Percentiles rank a stretch among this genome's conserved stretches.
These are phyloP conservation scores for Nothophaeocryptopus gaeumannii DNA, from an alignment of 2,329 filamentous ascomycete species.

Conservation along the genomic window DNA sequence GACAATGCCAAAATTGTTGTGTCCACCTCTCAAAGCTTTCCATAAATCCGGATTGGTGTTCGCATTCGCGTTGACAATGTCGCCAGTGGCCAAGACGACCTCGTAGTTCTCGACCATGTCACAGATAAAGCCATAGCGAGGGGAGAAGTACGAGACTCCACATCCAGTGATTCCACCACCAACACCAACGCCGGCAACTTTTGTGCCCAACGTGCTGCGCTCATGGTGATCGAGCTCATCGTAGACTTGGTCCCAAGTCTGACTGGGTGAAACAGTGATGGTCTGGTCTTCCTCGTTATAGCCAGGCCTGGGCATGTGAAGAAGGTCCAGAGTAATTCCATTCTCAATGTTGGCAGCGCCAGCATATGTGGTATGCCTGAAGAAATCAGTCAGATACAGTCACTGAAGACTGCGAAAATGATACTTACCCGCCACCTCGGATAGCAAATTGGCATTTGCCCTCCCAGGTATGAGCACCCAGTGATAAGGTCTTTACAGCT, in stretches of 20 bases:
- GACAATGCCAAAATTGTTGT: constrained; percentile 27
- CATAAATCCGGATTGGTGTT: constrained; percentile 22
- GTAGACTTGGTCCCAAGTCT: constrained; percentile 22
- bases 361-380: constrained; percentile 21
- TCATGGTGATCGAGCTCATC: constrained; percentile 16
- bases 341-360: constrained; percentile 25
- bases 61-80: constrained; percentile 28
- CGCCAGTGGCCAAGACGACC: constrained; percentile 27
- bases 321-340: constrained; percentile 28
- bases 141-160: constrained; percentile 33
- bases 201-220: constrained; percentile 23
- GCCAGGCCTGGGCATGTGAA: constrained; percentile 19
- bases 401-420: too few species aligned
- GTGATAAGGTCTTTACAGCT: constrained; percentile 9
- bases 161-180: constrained; percentile 30
- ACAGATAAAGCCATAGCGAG: constrained; percentile 28
- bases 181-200: constrained; percentile 28
- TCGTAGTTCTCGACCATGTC: constrained; percentile 31
- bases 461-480: constrained; percentile 13
- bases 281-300: constrained; percentile 15
- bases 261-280: constrained; percentile 17
- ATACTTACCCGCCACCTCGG: constrained; percentile 6
- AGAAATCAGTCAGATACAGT: too few species aligned
- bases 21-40: constrained; percentile 22
- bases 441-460: constrained; percentile 26